These are phyloP conservation scores for Stereum hirsutum DNA, from an alignment of 1,284 basidiomycete genomes.

Conservation along the genomic window DNA sequence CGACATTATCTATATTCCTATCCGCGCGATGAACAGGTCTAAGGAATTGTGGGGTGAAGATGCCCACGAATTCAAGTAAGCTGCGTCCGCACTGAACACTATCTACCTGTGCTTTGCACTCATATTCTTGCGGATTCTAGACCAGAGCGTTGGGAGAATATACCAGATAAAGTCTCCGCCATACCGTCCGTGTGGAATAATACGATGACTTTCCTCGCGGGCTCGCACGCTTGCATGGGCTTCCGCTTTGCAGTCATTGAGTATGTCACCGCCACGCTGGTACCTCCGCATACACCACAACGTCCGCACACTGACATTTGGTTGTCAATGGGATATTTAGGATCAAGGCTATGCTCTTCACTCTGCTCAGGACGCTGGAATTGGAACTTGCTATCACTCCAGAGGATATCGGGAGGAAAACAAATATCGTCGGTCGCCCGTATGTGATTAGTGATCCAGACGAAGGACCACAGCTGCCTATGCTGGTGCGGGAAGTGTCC, in stretches of 20 bases:
- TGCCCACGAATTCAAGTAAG: conserved; percentile 39
- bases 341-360: conserved; percentile 47
- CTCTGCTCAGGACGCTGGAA: conserved; percentile 45
- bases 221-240: conserved; percentile 56
- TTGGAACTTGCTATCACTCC: conserved; percentile 41
- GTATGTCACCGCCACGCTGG: conserved; percentile 22
- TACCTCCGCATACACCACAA: not conserved
- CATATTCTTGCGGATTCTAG: conserved; percentile 16
- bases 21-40: conserved; percentile 34
- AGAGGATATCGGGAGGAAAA: conserved; percentile 24
- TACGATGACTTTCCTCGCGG: conserved; percentile 51
- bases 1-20: conserved; percentile 36
- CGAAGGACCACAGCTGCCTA: conserved; percentile 20
- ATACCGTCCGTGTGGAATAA: conserved; percentile 56
- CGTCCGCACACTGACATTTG: not conserved
- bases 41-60: conserved; percentile 49
- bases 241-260: conserved; percentile 65
- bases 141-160: conserved; percentile 49
- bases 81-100: not conserved
- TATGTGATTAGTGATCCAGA: conserved; percentile 16
- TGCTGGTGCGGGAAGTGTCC: conserved; percentile 13
- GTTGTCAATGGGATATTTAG: conserved; percentile 16
- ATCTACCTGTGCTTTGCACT: not conserved
- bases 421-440: conserved; percentile 23
- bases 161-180: conserved; percentile 26